These are phyloP conservation scores for Hypoxylon cercidicola DNA, from an alignment of 495 filamentous ascomycete species.

Conservation along the genomic window DNA sequence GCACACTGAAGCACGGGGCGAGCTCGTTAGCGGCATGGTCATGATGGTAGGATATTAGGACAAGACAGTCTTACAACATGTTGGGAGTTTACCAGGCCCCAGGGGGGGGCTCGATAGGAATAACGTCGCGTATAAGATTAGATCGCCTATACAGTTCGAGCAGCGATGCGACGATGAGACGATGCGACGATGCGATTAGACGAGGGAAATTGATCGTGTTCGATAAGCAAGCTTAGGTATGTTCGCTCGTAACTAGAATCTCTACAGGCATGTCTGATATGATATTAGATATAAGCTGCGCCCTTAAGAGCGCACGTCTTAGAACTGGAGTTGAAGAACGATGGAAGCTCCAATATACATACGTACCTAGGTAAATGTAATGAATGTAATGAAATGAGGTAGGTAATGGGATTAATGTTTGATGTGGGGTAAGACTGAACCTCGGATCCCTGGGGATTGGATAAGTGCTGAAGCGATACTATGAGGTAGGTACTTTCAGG, in stretches of 20 bases:
- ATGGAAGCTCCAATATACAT: too few species aligned
- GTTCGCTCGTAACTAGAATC: conserved; percentile 20
- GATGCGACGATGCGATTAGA: not conserved
- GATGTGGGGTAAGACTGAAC: too few species aligned
- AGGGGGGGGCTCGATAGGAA: conserved; percentile 8
- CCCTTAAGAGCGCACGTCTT: too few species aligned
- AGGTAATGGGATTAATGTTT: too few species aligned
- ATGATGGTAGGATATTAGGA: conserved; percentile 9
- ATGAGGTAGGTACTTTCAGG: too few species aligned
- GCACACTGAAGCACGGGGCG: conserved; percentile 64
- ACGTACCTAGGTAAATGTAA: too few species aligned
- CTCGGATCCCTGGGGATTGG: too few species aligned
- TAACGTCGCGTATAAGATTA: conserved; percentile 9
- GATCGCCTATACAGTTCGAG: not conserved
- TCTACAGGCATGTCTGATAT: conserved; percentile 5
- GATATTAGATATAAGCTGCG: too few species aligned
- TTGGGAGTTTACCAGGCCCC: not conserved
- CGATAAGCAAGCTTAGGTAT: conserved; percentile 16
- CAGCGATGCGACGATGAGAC: not conserved
- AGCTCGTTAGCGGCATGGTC: conserved; percentile 13
- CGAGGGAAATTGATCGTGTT: not conserved
- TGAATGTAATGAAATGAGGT: too few species aligned
- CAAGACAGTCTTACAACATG: conserved; percentile 46
- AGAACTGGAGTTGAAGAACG: too few species aligned
- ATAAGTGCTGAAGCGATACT: too few species aligned